Evolutionary conservation across 129 eudicot species (phyloP), one percentile per base, ranked within the genome.

Genomic region (Ambrosia trifida): DNA sequence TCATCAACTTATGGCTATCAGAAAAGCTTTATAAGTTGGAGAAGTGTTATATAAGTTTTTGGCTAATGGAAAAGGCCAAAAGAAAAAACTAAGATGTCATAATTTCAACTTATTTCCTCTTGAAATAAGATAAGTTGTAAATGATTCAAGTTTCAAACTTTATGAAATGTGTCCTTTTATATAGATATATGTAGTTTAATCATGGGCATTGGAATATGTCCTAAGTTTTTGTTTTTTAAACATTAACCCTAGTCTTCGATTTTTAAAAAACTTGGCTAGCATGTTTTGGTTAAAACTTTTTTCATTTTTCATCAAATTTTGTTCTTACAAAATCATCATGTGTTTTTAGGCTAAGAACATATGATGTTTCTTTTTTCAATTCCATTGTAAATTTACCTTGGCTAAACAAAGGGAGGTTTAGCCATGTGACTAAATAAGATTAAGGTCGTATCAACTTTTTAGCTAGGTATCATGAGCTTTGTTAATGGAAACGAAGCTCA

Each of bases 231-330:
- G 64, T 77, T 78, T 72, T n/a, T 35, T 35, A 53, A 83, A 76
- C 78, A 69, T 74, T 46, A 80, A 80, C 68, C 82, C 89, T 89
- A 80, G 92, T 84, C 83, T 86, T 62, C 77, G 74, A 76, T 66
- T 83, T 72, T 85, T 81, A 79, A 40, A 71, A 62, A 89, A 82
- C 77, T 68, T 79, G 87, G 84, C 91, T 83, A 83, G 93, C 66
- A 49, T 63, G 50, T 79, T 31, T 68, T 68, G 11, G 73, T 67
- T 72, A 59, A 77, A 77, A 60, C 67, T 6, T 65, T 78, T 70
- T 30, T 49, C 7, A 46, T 69, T 41, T 68, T 56, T 20, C 31
- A 51, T 59, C 33, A 59, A 19, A 31, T 72, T 53, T 72, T 24
- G 45, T 2, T 50, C 17, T n/a, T 8, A 68, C 46, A 60, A 68